Evolutionary conservation across 2,329 filamentous ascomycete genomes (phyloP).

Genomic region (Bertia moriformis): DNA sequence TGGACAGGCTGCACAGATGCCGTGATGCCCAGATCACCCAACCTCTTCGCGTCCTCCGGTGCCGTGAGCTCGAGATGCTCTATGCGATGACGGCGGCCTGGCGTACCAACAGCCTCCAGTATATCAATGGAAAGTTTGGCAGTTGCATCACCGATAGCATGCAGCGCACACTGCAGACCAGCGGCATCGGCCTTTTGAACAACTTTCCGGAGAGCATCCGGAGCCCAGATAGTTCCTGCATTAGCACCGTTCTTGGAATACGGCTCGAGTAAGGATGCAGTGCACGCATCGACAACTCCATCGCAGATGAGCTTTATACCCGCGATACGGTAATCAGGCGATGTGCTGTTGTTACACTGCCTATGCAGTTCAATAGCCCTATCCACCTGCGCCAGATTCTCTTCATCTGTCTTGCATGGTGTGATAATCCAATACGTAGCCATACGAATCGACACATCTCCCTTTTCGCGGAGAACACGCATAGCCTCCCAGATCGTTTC

Average conservation of each 20-base stretch:
- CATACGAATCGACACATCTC: conserved; percentile 26
- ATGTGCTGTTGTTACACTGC: conserved; percentile 25
- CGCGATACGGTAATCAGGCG: conserved; percentile 34
- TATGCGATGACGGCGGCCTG: conserved; percentile 40
- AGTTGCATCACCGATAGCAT: conserved; percentile 50
- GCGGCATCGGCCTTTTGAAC: conserved; percentile 35
- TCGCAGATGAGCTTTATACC: conserved; percentile 54
- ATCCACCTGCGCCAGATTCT: conserved; percentile 32
- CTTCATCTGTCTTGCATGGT: conserved; percentile 25
- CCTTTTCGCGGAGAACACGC: conserved; percentile 19
- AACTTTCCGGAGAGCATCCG: conserved; percentile 32
- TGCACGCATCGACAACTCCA: conserved; percentile 51
- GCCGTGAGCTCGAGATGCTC: conserved; percentile 50
- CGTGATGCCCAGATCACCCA: conserved; percentile 44
- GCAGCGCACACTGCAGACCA: conserved; percentile 45
- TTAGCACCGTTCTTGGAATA: conserved; percentile 25
- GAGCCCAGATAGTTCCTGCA: conserved; percentile 29
- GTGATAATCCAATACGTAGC: conserved; percentile 40
- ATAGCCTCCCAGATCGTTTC: conserved; percentile 36
- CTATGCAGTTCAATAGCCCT: conserved; percentile 28
- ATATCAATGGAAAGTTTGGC: conserved; percentile 39
- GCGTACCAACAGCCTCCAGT: conserved; percentile 18
- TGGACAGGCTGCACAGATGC: conserved; percentile 44
- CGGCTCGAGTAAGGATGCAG: conserved; percentile 42
- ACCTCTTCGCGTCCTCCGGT: conserved; percentile 34